These are phyloP conservation scores for Camellia lanceoleosa DNA, from an alignment of 148 eudicot species.

Conservation along the genomic window DNA sequence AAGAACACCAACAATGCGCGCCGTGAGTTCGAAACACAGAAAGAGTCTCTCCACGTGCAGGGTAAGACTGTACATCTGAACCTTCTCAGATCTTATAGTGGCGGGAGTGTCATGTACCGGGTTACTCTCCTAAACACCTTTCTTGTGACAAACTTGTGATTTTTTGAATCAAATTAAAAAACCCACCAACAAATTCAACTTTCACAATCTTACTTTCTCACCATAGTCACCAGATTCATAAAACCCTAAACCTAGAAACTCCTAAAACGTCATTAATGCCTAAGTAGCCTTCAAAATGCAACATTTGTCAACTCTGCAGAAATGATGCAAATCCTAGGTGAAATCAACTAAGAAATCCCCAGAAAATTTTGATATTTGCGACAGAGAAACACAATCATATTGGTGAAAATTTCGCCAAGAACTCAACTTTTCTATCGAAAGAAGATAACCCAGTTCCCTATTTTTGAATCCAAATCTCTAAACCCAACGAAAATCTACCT, in stretches of 20 bases:
- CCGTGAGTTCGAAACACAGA: too few relatives aligned
- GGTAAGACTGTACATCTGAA: too few relatives aligned
- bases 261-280: conserved; percentile 20
- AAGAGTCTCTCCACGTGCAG: too few relatives aligned
- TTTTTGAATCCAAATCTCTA: too few relatives aligned
- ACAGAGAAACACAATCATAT: not conserved
- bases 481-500: not conserved
- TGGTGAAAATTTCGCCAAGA: not conserved
- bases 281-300: conserved; percentile 24
- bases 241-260: conserved; percentile 16
- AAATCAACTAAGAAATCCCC: not conserved
- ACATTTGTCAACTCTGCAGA: conserved; percentile 31
- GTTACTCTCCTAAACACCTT: conserved; percentile 28
- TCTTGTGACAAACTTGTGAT: conserved; percentile 37
- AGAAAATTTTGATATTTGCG: not conserved
- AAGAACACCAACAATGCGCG: not conserved
- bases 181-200: conserved; percentile 12
- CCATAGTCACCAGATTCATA: conserved; percentile 21
- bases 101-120: too few relatives aligned
- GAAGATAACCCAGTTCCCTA: too few relatives aligned
- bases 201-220: conserved; percentile 16
- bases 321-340: conserved; percentile 22
- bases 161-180: conserved; percentile 22
- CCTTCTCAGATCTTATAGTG: too few relatives aligned
- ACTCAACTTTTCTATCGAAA: not conserved